Evolutionary conservation across 225 moss, liverwort and hornwort genomes (phyloP), one percentile per base, ranked within the genome.

Genomic region (Marchantia polymorpha): DNA sequence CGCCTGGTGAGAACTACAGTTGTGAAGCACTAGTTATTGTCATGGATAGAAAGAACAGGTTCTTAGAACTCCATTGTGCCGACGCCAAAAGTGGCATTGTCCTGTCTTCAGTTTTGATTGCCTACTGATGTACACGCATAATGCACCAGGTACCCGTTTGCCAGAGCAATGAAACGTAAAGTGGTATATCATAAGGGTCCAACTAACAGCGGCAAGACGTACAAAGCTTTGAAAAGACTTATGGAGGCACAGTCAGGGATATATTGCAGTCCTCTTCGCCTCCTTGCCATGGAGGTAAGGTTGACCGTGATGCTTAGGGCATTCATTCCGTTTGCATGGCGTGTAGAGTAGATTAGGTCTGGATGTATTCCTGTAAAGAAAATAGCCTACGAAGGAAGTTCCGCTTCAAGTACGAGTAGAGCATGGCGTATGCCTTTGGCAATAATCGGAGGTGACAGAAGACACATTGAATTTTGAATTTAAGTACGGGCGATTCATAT

Each of bases 131-230:
- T 10, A 22, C 12, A 9, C 17, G 48, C 25, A 12, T 63, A 29
- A 17, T 67, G 31, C 53, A 10, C 47, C 85, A 96, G 96, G 96
- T 99, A 95, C 72, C 99, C 99, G 25, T 99, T 99, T 82, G 93
- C 99, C 8, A 89, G 99, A 63, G 99, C 99, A 52, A 95, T 99
- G 12, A 95, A 91, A 79, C 90, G 99, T 26, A 99, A 91, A 75
- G 69, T 99, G 54, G 48, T 99, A 15, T 99, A 99, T 82, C 99
- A 99, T 78, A 91, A 90, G 83, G 99, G 99, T 39, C 99, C 99
- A 20, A 99, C 99, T 69, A 99, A 99, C 64, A 99, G 99, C 80
- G 99, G 99, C 55, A 99, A 99, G 84, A 99, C 99, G 19, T 99
- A 93, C 52, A 93, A 87, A 89, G 99, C 99, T 51, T 86, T 99